Conservation (phyloP, 2,329 filamentous ascomycete genomes). For the Paracorniculantispora psalliotae region DNA sequence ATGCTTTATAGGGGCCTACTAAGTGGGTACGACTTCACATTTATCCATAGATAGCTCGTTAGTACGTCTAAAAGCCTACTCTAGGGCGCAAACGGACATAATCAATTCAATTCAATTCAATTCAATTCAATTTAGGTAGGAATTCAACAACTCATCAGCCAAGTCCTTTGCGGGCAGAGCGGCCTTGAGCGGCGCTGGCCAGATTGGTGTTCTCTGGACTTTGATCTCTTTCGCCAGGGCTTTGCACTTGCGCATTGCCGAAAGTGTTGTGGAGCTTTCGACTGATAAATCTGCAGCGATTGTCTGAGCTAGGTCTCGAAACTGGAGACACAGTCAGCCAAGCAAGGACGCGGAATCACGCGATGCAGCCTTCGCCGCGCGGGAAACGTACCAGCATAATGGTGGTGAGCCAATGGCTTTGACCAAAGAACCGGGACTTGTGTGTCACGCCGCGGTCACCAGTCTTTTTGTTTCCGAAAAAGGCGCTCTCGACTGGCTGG, state of each 20-base stretch:
- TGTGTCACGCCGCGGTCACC: slow-evolving; percentile 41
- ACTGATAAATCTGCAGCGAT: slow-evolving; percentile 36
- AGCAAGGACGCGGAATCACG: accelerated
- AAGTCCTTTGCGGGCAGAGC: slow-evolving; percentile 43
- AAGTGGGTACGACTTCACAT: background rate
- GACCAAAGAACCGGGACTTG: slow-evolving; percentile 52
- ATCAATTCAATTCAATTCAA: too few species aligned
- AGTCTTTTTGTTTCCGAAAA: slow-evolving; percentile 27
- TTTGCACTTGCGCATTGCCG: slow-evolving; percentile 46
- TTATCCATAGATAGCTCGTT: background rate
- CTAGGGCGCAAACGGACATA: background rate
- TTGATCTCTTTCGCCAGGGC: slow-evolving; percentile 49
- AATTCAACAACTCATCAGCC: slow-evolving; percentile 43
- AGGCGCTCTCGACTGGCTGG: slow-evolving; percentile 32
- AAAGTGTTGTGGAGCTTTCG: slow-evolving; percentile 30
- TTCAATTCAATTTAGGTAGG: too few species aligned
- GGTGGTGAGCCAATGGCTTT: slow-evolving; percentile 50
- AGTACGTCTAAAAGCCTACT: background rate
- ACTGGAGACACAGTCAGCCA: slow-evolving; percentile 24
- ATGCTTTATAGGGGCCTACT: background rate
- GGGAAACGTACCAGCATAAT: slow-evolving; percentile 36
- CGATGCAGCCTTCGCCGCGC: background rate
- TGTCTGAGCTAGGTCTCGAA: slow-evolving; percentile 40
- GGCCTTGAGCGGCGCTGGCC: slow-evolving; percentile 37
- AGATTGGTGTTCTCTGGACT: slow-evolving; percentile 38